Base-by-base conservation (phyloP, 73 alveolate genomes). In the Blepharisma japonicum region DNA sequence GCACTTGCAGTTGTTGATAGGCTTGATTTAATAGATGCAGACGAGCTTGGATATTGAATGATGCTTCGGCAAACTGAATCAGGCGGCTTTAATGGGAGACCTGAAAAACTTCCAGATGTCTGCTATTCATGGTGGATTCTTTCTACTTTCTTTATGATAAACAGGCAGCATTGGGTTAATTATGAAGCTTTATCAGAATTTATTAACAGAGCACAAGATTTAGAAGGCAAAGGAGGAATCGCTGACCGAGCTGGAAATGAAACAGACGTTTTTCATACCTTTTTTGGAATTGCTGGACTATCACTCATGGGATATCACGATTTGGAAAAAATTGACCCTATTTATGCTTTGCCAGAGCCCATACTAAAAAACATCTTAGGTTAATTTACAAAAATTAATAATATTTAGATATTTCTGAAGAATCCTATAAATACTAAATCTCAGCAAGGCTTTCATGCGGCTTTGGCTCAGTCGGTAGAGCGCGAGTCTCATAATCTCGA, bases 51-150 rank as follows among this genome's bases (percentile, higher is more conserved):
- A 7, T 77, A 86, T 79, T 95, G 99, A 98, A 91, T 95, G 42
- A 89, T 95, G 54, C 86, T 92, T 66, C 91, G 99, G 54, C 95
- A 95, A 79, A 95, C 98, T 46, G 91, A 81, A 66, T 82, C 90
- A 68, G 98, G 99, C 0, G 99, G 99, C 71, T 95, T 95, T 86
- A 95, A 95, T 88, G 99, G 98, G 14, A 95, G 99, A 77, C 98
- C 99, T 20, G 98, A 95, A 78, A 95, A 95, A 87, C 90, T 95
- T 42, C 98, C 99, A 11, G 99, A 95, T 78, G 99, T 95, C 23
- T 95, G 99, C 82, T 95, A 95, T 88, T 89, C 97, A 45, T 95
- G 99, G 99, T 95, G 99, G 99, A 94, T 94, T 23, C 87, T 93
- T 49, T 85, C 96, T 45, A 81, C 96, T 38, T 68, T 94, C 86